These are phyloP conservation scores for Friedmanniomyces simplex DNA, from an alignment of 495 filamentous ascomycete genomes.

Conservation along the genomic window DNA sequence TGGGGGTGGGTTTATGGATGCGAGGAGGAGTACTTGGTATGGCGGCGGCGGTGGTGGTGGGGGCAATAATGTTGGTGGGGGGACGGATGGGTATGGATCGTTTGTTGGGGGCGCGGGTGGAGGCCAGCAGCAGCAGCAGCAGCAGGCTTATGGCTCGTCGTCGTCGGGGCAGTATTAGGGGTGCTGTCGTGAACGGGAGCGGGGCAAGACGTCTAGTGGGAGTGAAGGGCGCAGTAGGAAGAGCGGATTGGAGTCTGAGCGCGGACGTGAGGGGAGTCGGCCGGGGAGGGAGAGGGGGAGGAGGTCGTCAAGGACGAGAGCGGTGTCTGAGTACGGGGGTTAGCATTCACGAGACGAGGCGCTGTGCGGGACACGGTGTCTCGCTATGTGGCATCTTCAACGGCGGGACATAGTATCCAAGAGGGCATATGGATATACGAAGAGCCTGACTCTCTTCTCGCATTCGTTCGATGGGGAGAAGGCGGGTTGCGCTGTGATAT, in stretches of 20 bases:
- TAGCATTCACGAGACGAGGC: neutral
- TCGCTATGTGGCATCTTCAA: neutral
- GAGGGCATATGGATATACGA: neutral
- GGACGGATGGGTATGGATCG: conserved; percentile 10
- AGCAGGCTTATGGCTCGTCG: neutral
- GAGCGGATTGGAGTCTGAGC: neutral
- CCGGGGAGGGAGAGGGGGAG: neutral
- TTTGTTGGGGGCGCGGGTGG: neutral
- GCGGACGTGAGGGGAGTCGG: neutral
- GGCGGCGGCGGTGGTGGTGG: neutral
- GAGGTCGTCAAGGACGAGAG: neutral
- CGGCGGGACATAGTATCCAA: no score
- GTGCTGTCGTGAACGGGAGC: neutral
- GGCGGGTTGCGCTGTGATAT: neutral
- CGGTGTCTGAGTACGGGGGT: neutral
- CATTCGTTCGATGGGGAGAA: neutral
- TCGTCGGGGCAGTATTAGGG: conserved; percentile 3
- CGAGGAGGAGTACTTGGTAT: conserved; percentile 6
- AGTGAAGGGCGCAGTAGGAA: neutral
- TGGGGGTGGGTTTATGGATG: neutral
- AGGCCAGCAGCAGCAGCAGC: neutral
- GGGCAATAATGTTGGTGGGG: neutral
- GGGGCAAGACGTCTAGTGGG: no score
- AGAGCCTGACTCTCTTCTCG: neutral
- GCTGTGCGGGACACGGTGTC: neutral